Evolutionary conservation across 345 rosid species (phyloP), one percentile per base, ranked within the genome.

Genomic region (Lenwebbia sp.): DNA sequence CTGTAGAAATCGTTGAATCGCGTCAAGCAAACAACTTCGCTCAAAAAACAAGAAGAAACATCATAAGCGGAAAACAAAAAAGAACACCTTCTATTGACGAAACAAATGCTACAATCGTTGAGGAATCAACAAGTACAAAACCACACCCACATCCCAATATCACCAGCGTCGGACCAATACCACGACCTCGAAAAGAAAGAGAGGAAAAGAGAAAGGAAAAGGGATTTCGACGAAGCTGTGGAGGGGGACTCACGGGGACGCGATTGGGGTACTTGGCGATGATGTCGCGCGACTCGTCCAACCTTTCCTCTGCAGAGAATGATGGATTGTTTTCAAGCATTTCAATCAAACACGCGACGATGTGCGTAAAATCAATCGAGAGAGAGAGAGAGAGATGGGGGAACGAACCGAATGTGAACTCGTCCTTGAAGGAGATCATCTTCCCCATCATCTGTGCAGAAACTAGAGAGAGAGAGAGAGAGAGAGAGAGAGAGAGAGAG

Each of bases 191-290:
- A 13, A 37, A 83, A 13, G 17, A 26, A 2, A 44, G 56, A 50
- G 41, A 75, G 10, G 44, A 76, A 74, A 21, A 54, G 30, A 44
- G 23, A 7, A 5, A 5, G 26, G 49, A 25, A 53, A 33, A 19
- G 78, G 78, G 6, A 33, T 33, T 37, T 70, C 30, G 44, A 65
- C 44, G 78, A 37, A 70, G 78, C 7, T 0, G 78, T 10, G 47
- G 6, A 13, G 21, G 83, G 53, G 70, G 53, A 85, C 93, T 91
- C 85, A 94, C 96, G n/a, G 96, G 96, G 37, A 94, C 91, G 41
- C 96, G 93, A 86, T 91, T 89, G 58, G 94, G 91, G 84, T 94
- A 92, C 53, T 91, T 91, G 76, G 92, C 92, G 65, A 89, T 88
- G 83, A 93, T 88, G 54, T 93, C 94, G 54, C 87, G 88, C 26